Base-by-base conservation (phyloP, 2,329 filamentous ascomycete species). In the Zasmidium citrigriseum region DNA sequence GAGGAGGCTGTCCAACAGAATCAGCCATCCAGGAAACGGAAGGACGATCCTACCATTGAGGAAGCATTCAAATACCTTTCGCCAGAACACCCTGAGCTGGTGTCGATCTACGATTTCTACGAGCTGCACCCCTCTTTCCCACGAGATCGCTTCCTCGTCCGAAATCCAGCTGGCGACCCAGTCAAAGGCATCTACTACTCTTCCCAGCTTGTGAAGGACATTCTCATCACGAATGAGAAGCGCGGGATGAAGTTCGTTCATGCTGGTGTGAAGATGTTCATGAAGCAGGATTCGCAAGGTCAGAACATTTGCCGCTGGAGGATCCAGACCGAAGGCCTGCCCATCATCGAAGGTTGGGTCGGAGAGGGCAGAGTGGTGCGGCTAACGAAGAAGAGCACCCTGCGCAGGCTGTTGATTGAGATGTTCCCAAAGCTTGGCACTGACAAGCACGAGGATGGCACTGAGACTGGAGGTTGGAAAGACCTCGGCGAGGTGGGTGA, bases 141-240 rank as follows among this genome's bases (percentile, higher is more conserved):
- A 0, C 83, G 87, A 21, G 90, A 96, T 74, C 88, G 93, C 56
- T 99, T 95, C 80, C 90, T 99, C 87, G 95, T 99, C 53, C 90
- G 95, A 69, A 99, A 99, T 77, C 90, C 90, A 23, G 83, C 88
- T 62, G 95, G 92, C 49, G 86, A 91, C 71, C 91, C 93, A 0
- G 87, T 90, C 53, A 96, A 96, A 80, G 95, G 93, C 24, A 93
- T 99, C 67, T 99, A 99, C 82, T 99, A 98, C 80, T 96, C 92
- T 11, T 93, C 89, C 34, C 84, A 86, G 3, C 83, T 98, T 12
- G 89, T 91, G 21, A 89, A 92, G 27, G 89, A 93, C 64, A 95
- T 99, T 54, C 83, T 99, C 2, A 85, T 83, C 3, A 84, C 89
- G 71, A 99, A 99, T 73, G 92, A 97, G 75, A 90, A 91, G 46